phyloP scores from a whole-genome alignment of 2,329 filamentous ascomycete genomes.

The Colletotrichum sp. region DNA sequence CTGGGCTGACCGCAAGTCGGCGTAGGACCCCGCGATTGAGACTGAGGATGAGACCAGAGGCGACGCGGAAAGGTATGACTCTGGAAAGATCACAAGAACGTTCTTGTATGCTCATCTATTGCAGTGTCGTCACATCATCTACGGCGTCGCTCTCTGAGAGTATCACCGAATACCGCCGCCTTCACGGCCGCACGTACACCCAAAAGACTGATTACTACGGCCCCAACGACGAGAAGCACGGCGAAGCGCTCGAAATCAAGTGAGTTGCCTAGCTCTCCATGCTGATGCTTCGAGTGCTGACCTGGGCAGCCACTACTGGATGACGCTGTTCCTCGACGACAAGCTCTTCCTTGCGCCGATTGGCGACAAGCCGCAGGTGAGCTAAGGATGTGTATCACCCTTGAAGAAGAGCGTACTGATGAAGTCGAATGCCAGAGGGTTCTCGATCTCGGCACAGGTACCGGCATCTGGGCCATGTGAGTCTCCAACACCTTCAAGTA shows the following conservation, averaged over 20 bases:
- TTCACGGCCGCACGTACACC: not conserved
- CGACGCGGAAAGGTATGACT: not conserved
- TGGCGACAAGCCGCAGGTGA: not conserved
- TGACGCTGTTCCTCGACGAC: conserved; percentile 26
- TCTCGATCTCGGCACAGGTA: conserved; percentile 47
- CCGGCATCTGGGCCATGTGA: conserved; percentile 48
- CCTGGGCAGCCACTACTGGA: conserved; percentile 24
- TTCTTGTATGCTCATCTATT: not conserved
- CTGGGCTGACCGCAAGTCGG: not conserved
- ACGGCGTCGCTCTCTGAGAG: not conserved
- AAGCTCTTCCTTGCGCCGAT: conserved; percentile 20
- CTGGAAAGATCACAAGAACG: not conserved
- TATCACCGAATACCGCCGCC: not conserved
- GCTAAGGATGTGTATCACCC: not conserved
- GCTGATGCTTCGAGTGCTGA: not conserved
- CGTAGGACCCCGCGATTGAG: not conserved
- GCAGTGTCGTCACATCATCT: not conserved
- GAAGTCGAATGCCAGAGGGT: conserved; percentile 34
- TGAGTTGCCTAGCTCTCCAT: not conserved
- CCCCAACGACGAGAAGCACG: conserved; percentile 30
- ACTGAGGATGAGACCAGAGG: not conserved
- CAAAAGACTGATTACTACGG: conserved; percentile 28
- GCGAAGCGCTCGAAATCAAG: conserved; percentile 27
- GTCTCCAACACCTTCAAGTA: not conserved
- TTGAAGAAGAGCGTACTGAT: not conserved